These are phyloP conservation scores for Solanum aculeatissimum DNA, from an alignment of 305 asterid species.

Conservation along the genomic window DNA sequence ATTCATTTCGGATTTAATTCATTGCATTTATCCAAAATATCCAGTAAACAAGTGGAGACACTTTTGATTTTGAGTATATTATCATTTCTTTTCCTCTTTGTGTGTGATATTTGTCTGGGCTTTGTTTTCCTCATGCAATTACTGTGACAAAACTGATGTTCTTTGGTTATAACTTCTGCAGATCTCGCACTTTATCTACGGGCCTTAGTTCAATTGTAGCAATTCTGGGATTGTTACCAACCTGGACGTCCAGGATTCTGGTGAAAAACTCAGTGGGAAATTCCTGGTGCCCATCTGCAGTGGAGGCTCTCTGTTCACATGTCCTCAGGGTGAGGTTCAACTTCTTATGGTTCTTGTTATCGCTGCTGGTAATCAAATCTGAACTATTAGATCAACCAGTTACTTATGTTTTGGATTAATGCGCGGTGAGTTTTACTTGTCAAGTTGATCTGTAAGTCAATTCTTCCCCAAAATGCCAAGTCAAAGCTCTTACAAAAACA, in stretches of 20 bases:
- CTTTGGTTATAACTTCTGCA: slow-evolving; percentile 13
- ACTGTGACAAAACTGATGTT: background rate
- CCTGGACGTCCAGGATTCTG: slow-evolving; percentile 27
- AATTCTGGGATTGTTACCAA: slow-evolving; percentile 53
- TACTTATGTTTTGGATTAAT: background rate
- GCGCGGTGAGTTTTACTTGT: background rate
- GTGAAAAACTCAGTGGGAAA: slow-evolving; percentile 45
- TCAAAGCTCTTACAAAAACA: background rate
- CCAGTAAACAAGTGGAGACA: background rate
- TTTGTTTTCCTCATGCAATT: background rate
- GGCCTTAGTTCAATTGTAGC: slow-evolving; percentile 46
- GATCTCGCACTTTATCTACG: slow-evolving; percentile 40
- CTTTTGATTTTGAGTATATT: background rate
- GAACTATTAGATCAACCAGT: background rate
- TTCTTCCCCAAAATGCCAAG: background rate
- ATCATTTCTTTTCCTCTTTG: background rate
- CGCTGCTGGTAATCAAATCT: background rate
- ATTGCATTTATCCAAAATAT: background rate
- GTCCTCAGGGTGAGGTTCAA: slow-evolving; percentile 48
- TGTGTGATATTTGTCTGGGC: background rate
- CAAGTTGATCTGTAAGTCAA: background rate
- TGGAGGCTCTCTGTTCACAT: slow-evolving; percentile 44
- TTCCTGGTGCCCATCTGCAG: slow-evolving; percentile 59
- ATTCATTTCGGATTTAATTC: background rate
- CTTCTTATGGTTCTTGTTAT: background rate